Evolutionary conservation across 768 basidiomycete species (phyloP), one percentile per base, ranked within the genome.

Genomic region (Xerocomellus amylosporus): DNA sequence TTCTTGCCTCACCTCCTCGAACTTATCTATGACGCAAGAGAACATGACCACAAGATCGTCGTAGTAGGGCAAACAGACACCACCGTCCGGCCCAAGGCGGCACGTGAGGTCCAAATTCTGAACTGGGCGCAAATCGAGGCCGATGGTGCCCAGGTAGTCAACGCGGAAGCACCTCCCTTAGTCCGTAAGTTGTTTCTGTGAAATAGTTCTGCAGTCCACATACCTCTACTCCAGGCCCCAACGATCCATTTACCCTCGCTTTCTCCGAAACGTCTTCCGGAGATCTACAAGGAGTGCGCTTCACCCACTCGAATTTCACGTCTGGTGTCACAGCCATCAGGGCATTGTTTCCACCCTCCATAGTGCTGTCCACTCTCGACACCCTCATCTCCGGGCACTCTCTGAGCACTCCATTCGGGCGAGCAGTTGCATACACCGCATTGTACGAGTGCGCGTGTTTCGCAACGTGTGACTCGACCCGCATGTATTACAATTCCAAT

Each of bases 241-340:
- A 69, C 46, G 85, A 90, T 58, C 75, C 88, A 5, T 87, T 86
- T 64, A 85, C 86, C 3, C 77, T 89, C 6, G 79, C 85, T 1
- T 89, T 86, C 77, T 86, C 79, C 59, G 73, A 77, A 60, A 75
- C 77, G 2, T 62, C 77, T 19, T 71, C 76, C 19, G 81, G 86
- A 33, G 74, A 77, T 37, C 66, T 87, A 8, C 80, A 79, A 52
- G 86, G 80, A 22, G 80, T 79, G 8, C 84, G 85, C 55, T 72
- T 94, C 31, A 90, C 90, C 0, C 90, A 93, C 67, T 80, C 88
- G 68, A 93, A 93, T 59, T 66, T 96, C 54, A 95, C 92, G 3
- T 90, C 94, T 4, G 94, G 91, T 33, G 87, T 94, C n/a, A 84
- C 91, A 0, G 88, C 88, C 4, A 75, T 84, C 22, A 85, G 88